phyloP scores from a whole-genome alignment of 306 rosid species.

The Benincasa hispida region DNA sequence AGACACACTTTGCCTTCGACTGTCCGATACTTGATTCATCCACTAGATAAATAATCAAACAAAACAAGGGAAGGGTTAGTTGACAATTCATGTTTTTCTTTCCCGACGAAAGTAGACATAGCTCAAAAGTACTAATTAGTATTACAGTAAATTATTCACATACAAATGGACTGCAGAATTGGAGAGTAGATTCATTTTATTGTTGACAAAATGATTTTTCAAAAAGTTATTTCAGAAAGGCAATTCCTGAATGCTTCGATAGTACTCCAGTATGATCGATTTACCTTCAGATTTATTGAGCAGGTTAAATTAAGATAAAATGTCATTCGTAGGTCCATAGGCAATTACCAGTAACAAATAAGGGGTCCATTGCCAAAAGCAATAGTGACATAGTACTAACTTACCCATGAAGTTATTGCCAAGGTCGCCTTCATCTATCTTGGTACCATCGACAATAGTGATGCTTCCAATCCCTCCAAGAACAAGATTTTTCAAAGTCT shows the following conservation, averaged over 20 bases:
- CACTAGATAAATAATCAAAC: conserved; percentile 25
- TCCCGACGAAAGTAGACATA: background rate
- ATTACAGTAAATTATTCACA: background rate
- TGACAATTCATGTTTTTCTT: background rate
- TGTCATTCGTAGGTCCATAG: background rate
- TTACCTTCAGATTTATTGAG: background rate
- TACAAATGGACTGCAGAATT: background rate
- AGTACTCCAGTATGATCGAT: background rate
- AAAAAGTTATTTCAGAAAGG: background rate
- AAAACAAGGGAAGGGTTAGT: background rate
- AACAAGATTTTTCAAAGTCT: conserved; percentile 79
- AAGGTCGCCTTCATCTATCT: conserved; percentile 82
- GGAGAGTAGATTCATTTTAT: background rate
- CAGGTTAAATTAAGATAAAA: background rate
- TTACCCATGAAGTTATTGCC: conserved; percentile 92
- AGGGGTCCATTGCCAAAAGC: background rate
- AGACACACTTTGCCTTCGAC: conserved; percentile 84
- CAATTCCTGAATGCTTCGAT: background rate
- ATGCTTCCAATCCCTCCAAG: conserved; percentile 98
- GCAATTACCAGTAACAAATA: background rate
- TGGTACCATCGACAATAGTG: conserved; percentile 89
- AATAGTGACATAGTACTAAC: background rate
- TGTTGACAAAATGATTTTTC: background rate
- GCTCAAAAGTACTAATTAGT: background rate
- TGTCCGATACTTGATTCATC: conserved; percentile 79